Percentiles rank a stretch among this genome's conserved stretches.
Evolutionary conservation across 768 basidiomycete species (phyloP).

Genomic region (Candolleomyces aberdarensis): DNA sequence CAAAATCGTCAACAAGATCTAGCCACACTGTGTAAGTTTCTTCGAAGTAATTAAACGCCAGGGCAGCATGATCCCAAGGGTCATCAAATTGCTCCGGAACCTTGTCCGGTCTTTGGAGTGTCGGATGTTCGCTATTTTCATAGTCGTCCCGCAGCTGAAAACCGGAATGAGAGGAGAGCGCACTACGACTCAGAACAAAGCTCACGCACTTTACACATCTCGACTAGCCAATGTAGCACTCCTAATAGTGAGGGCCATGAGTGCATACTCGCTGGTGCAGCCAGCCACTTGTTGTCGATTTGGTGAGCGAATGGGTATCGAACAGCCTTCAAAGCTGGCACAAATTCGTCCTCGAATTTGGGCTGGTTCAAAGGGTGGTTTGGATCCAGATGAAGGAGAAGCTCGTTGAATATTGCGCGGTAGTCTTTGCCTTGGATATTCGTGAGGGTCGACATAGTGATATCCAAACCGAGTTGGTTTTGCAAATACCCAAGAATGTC

Average conservation of each 20-base stretch:
- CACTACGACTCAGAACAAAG: slow-evolving; percentile 12
- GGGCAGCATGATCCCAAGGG: slow-evolving; percentile 66
- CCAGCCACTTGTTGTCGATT: slow-evolving; percentile 83
- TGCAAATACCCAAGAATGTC: slow-evolving; percentile 74
- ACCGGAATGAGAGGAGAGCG: background rate
- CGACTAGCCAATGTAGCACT: slow-evolving; percentile 89
- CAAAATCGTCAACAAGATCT: slow-evolving; percentile 62
- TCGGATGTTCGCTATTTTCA: slow-evolving; percentile 61
- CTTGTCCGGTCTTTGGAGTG: slow-evolving; percentile 56
- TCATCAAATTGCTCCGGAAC: slow-evolving; percentile 78
- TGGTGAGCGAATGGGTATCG: slow-evolving; percentile 79
- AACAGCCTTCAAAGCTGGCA: slow-evolving; percentile 67
- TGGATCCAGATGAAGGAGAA: slow-evolving; percentile 71
- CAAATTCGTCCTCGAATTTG: slow-evolving; percentile 81
- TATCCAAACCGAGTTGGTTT: slow-evolving; percentile 54
- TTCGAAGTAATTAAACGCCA: slow-evolving; percentile 73
- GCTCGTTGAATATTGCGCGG: slow-evolving; percentile 76
- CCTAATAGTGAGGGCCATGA: slow-evolving; percentile 91
- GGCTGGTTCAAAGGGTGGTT: slow-evolving; percentile 50
- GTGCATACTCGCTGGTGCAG: slow-evolving; percentile 84
- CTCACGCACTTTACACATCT: slow-evolving; percentile 66
- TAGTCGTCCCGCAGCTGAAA: slow-evolving; percentile 44
- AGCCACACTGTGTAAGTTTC: slow-evolving; percentile 69
- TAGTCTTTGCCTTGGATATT: slow-evolving; percentile 88
- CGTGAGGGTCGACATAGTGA: slow-evolving; percentile 62